These are phyloP conservation scores for Debaryomyces subglobosus DNA, from an alignment of 1,139 yeast genomes.

Conservation along the genomic window DNA sequence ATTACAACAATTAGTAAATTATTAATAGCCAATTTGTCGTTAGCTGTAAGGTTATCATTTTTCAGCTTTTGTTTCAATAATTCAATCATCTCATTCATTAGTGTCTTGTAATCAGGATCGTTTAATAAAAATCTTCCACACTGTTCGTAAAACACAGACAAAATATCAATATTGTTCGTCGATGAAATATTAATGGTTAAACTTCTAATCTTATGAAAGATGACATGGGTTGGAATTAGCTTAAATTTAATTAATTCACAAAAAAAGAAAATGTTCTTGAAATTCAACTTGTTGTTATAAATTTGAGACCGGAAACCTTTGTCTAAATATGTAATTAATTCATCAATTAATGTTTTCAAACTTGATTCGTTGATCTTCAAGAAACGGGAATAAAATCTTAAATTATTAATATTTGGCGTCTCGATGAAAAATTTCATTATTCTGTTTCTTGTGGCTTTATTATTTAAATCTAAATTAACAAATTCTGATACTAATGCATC, in stretches of 20 bases:
- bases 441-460: constrained; percentile 73
- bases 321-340: constrained; percentile 60
- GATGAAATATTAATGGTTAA: constrained; percentile 55
- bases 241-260: constrained; percentile 79
- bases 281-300: constrained; percentile 52
- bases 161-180: constrained; percentile 64
- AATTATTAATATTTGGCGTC: constrained; percentile 46
- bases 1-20: constrained; percentile 61
- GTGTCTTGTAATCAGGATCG: constrained; percentile 59
- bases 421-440: constrained; percentile 58
- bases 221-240: constrained; percentile 68
- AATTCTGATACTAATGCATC: constrained; percentile 63
- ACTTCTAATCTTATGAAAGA: constrained; percentile 70
- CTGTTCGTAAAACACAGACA: constrained; percentile 69
- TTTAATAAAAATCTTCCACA: constrained; percentile 70
- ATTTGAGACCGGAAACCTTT: constrained; percentile 63
- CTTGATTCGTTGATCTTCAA: constrained; percentile 58
- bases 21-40: constrained; percentile 62
- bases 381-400: constrained; percentile 64
- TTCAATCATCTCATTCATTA: constrained; percentile 67
- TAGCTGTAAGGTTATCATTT: constrained; percentile 53
- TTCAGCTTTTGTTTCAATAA: constrained; percentile 56
- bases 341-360: constrained; percentile 57
- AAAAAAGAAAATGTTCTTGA: constrained; percentile 63
- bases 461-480: constrained; percentile 55